These are phyloP conservation scores for Sesbania bispinosa DNA, from an alignment of 306 rosid genomes.

Conservation along the genomic window DNA sequence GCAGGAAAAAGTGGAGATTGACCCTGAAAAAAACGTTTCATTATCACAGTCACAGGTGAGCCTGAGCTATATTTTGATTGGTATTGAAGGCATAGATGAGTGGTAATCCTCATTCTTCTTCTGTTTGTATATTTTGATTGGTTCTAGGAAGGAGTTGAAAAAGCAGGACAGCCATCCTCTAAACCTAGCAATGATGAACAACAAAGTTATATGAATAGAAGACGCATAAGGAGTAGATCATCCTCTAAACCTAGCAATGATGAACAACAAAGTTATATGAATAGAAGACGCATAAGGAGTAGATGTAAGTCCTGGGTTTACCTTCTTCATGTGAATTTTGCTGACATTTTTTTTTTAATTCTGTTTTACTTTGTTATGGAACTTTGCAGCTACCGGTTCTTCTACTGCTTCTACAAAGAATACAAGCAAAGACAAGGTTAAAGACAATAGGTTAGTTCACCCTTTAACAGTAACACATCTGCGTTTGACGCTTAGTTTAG, in stretches of 20 bases:
- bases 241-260: slow-evolving; percentile 24
- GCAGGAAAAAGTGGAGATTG: slow-evolving; percentile 49
- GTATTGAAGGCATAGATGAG: background rate
- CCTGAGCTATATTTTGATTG: background rate
- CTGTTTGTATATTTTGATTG: slow-evolving; percentile 20
- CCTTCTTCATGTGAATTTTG: background rate
- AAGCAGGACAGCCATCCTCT: slow-evolving; percentile 6
- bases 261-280: slow-evolving; percentile 30
- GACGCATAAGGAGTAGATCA: too few species aligned
- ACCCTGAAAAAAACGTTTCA: slow-evolving; percentile 26
- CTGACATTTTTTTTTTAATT: background rate
- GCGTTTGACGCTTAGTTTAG: background rate
- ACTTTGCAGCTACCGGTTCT: slow-evolving; percentile 60
- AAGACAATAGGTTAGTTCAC: slow-evolving; percentile 58
- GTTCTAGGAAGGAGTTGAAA: slow-evolving; percentile 50
- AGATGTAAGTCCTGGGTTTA: slow-evolving; percentile 49
- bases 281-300: slow-evolving; percentile 53
- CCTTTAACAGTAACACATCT: background rate
- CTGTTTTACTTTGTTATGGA: background rate
- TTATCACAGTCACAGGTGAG: slow-evolving; percentile 52
- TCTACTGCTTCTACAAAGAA: slow-evolving; percentile 39
- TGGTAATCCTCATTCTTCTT: slow-evolving; percentile 12
- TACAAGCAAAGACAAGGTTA: slow-evolving; percentile 52
- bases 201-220: slow-evolving; percentile 31
- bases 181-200: slow-evolving; percentile 32